Base-by-base conservation (phyloP, 2,329 filamentous ascomycete species). In the Fusarium verrucosum region DNA sequence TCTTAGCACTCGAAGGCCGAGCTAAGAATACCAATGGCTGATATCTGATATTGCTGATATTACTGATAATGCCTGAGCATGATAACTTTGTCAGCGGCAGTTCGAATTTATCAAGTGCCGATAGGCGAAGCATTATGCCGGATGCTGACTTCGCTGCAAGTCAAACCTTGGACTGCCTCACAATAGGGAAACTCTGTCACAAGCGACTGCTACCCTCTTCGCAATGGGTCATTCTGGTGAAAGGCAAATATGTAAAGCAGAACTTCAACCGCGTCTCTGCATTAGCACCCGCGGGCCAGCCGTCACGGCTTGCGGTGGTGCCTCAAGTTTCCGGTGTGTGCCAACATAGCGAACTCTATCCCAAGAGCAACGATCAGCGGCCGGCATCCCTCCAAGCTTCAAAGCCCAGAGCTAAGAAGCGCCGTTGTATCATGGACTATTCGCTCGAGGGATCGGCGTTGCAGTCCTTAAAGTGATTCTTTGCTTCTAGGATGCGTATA, bases 281-380 rank as follows among this genome's bases (percentile, higher is more conserved):
- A 65, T 68, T 59, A 65, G 65, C 44, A 62, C 43, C 51, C 20
- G 19, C 32, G 42, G 46, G 25, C 43, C 52, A 49, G 46, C 51
- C 37, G 56, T 47, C 32, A 56, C 56, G 58, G 51, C 62, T 55
- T 71, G 64, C 40, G 66, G 63, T 67, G 35, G 50, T 46, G 37
- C 51, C 46, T 52, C 52, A 38, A 53, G 30, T 47, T 58, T 52
- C 53, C 49, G 53, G 37, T 47, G 61, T 37, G 47, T 50, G 46
- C 54, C 51, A 58, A 57, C 55, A 54, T 40, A 35, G 54, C 41
- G 55, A 70, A 69, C 57, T 70, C 51, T 62, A 65, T 69, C 47
- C 30, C 33, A 28, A 47, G 41, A 42, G 45, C 22, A 57, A 36
- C 35, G 36, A 57, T 68, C 43, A 43, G 43, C 37, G 58, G 38